phyloP scores from a whole-genome alignment of 441 rosid genomes.

The Dalechampia spathulata region DNA sequence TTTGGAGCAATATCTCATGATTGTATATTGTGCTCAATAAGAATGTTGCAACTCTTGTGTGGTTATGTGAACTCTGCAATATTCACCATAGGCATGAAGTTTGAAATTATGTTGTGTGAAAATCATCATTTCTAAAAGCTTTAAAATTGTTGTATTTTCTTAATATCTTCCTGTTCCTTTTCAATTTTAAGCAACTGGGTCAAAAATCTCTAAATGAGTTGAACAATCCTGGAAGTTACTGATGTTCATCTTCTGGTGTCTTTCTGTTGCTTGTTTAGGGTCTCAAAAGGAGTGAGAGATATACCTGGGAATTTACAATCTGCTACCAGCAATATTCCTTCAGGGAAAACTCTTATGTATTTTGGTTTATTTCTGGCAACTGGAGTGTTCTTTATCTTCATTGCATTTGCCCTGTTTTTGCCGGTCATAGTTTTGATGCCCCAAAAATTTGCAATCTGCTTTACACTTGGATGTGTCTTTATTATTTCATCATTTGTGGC shows the following conservation, averaged over 20 bases:
- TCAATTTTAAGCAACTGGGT: too few relatives aligned
- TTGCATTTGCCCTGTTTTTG: conserved; percentile 53
- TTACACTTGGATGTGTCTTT: conserved; percentile 49
- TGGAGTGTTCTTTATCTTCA: conserved; percentile 52
- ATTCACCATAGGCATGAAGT: too few relatives aligned
- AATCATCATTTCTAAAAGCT: too few relatives aligned
- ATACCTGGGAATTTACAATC: conserved; percentile 50
- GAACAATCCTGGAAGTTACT: not conserved
- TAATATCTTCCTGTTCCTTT: too few relatives aligned
- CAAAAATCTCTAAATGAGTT: not conserved
- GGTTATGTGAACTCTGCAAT: not conserved
- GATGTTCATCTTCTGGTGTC: not conserved
- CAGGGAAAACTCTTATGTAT: conserved; percentile 54
- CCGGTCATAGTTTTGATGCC: conserved; percentile 58
- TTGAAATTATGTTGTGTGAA: too few relatives aligned
- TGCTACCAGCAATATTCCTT: conserved; percentile 50
- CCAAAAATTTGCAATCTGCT: conserved; percentile 67
- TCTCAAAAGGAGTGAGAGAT: conserved; percentile 52
- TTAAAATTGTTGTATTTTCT: too few relatives aligned
- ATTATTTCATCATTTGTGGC: conserved; percentile 55
- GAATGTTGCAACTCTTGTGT: not conserved
- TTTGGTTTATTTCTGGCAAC: conserved; percentile 47
- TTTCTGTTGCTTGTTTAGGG: conserved; percentile 25
- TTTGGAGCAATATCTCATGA: not conserved
- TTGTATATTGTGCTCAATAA: not conserved